These are phyloP conservation scores for Phytophthora hybrid DNA, from an alignment of 352 stramenopile genomes.

Conservation along the genomic window DNA sequence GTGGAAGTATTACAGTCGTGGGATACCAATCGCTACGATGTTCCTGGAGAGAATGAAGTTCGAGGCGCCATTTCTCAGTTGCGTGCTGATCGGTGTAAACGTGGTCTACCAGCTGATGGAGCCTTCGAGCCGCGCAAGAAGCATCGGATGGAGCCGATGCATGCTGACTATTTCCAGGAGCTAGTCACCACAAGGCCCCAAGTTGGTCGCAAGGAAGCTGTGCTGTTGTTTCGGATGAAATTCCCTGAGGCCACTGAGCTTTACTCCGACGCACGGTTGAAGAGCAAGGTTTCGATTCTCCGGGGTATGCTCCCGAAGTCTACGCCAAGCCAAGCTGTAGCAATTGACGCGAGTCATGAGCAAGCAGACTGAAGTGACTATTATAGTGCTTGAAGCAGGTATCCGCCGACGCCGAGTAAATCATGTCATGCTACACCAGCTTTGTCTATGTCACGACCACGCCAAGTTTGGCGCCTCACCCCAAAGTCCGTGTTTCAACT, in stretches of 20 bases:
- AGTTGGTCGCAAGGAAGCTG: not conserved
- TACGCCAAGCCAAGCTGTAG: not conserved
- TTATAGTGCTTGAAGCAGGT: not conserved
- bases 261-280: conserved; percentile 3
- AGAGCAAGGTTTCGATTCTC: conserved; percentile 5
- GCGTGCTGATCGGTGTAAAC: not conserved
- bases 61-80: not conserved
- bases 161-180: conserved; percentile 2
- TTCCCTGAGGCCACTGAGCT: not conserved
- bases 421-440: too few species aligned
- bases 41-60: conserved; percentile 10
- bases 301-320: not conserved
- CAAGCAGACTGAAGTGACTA: not conserved
- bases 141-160: not conserved
- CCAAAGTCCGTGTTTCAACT: too few species aligned
- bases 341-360: not conserved
- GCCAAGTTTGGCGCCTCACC: too few species aligned
- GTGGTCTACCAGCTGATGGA: not conserved
- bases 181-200: not conserved
- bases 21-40: conserved; percentile 5
- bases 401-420: too few species aligned
- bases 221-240: conserved; percentile 10
- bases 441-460: too few species aligned
- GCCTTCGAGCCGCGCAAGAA: conserved; percentile 1
- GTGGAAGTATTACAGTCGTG: not conserved